A percentile compares a stretch with the other conserved stretches of the same genome.
phyloP scores from a whole-genome alignment of 2,329 filamentous ascomycete genomes.

The Ceratocystis ficicola region DNA sequence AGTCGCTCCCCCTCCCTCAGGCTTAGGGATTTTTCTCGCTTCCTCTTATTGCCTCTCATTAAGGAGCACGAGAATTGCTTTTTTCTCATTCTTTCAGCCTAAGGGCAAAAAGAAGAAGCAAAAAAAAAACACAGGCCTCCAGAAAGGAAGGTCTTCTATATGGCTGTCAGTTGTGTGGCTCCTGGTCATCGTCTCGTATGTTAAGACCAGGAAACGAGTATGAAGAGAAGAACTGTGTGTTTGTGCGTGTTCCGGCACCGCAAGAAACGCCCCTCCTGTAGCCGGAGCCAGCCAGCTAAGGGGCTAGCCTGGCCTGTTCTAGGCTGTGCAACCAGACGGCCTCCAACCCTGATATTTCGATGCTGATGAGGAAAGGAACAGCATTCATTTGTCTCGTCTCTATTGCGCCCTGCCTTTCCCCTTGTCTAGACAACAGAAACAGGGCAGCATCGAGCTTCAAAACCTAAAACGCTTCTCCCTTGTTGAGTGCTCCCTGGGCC shows the following conservation, averaged over 20 bases:
- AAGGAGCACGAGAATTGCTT: neutral
- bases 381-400: neutral
- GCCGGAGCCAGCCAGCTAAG: neutral
- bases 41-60: neutral
- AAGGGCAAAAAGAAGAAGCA: neutral
- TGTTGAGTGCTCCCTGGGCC: neutral
- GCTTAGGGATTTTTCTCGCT: neutral
- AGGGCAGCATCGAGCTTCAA: neutral
- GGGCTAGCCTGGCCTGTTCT: neutral
- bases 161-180: constrained; percentile 3
- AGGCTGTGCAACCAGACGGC: constrained; percentile 1
- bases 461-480: neutral
- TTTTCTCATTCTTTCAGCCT: neutral
- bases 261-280: neutral
- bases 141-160: constrained; percentile 4
- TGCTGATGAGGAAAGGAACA: neutral
- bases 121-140: neutral
- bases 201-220: neutral
- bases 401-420: neutral
- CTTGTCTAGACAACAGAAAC: neutral
- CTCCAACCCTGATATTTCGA: neutral
- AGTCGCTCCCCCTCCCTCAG: no score
- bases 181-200: neutral
- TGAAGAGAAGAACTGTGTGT: neutral
- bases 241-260: neutral